Conservation (phyloP, 169 alveolate genomes). For the Perkinsus olseni region DNA sequence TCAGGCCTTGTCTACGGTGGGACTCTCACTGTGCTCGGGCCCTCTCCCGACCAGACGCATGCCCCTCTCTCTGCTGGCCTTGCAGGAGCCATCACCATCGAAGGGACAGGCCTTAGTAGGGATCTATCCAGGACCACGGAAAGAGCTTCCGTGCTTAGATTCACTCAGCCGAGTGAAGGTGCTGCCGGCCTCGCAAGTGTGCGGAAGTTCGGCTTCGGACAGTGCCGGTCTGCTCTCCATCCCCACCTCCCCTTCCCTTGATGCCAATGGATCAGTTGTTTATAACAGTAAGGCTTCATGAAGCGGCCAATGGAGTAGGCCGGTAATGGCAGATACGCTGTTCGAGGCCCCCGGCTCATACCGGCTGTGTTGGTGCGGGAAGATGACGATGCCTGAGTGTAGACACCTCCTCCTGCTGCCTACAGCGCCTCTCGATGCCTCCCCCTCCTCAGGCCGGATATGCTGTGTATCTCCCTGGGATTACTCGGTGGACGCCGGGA, state of each 20-base stretch:
- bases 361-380: neutral
- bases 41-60: neutral
- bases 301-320: neutral
- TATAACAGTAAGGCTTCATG: neutral
- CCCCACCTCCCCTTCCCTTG: neutral
- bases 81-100: neutral
- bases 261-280: neutral
- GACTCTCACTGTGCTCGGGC: neutral
- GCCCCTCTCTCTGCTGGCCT: neutral
- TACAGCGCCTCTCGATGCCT: neutral
- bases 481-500: neutral
- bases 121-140: neutral
- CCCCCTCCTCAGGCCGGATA: neutral
- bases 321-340: neutral
- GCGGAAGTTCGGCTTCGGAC: neutral
- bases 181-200: neutral
- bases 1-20: neutral
- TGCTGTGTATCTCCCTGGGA: neutral
- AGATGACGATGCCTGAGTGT: neutral
- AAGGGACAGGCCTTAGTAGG: neutral
- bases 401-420: neutral
- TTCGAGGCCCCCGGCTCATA: neutral
- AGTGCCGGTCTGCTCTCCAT: neutral
- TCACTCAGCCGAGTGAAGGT: neutral
- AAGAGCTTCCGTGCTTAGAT: neutral